These are phyloP conservation scores for Phytophthora sojae DNA, from an alignment of 352 stramenopile species.

Conservation along the genomic window DNA sequence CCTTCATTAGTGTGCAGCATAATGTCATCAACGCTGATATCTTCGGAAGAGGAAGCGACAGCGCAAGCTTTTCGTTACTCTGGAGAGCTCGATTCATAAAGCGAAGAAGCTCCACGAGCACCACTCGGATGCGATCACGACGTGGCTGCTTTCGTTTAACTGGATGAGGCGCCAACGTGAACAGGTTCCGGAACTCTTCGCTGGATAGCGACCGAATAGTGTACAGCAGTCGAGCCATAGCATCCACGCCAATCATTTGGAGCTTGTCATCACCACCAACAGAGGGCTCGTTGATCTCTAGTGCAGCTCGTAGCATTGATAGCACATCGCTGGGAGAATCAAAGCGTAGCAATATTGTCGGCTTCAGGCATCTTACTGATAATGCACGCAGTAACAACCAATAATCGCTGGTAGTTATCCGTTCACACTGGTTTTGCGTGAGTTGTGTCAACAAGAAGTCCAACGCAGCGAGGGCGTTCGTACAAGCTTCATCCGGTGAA, in stretches of 20 bases:
- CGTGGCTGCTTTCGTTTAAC: slow-evolving; percentile 59
- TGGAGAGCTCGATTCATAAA: slow-evolving; percentile 44
- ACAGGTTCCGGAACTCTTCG: slow-evolving; percentile 44
- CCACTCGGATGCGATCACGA: slow-evolving; percentile 51
- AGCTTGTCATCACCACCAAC: slow-evolving; percentile 2
- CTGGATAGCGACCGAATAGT: slow-evolving; percentile 44
- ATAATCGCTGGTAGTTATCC: slow-evolving; percentile 19
- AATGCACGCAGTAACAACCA: slow-evolving; percentile 43
- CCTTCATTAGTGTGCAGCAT: slow-evolving; percentile 70
- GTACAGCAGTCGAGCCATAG: slow-evolving; percentile 43
- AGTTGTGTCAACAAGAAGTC: slow-evolving; percentile 47
- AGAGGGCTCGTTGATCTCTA: slow-evolving; percentile 14
- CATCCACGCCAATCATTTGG: slow-evolving; percentile 38
- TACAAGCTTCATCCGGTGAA: slow-evolving; percentile 38
- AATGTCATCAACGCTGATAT: slow-evolving; percentile 47
- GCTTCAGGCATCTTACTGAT: slow-evolving; percentile 53
- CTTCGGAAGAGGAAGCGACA: slow-evolving; percentile 34
- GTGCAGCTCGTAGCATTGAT: slow-evolving; percentile 37
- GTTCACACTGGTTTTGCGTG: slow-evolving; percentile 21
- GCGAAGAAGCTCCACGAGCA: slow-evolving; percentile 52
- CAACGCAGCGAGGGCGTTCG: slow-evolving; percentile 45
- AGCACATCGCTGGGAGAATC: slow-evolving; percentile 61
- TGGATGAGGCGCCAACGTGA: slow-evolving; percentile 36
- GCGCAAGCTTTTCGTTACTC: slow-evolving; percentile 4
- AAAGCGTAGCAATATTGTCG: slow-evolving; percentile 63